Conservation (phyloP, 306 rosid species). For the Dryas alaskensis region DNA sequence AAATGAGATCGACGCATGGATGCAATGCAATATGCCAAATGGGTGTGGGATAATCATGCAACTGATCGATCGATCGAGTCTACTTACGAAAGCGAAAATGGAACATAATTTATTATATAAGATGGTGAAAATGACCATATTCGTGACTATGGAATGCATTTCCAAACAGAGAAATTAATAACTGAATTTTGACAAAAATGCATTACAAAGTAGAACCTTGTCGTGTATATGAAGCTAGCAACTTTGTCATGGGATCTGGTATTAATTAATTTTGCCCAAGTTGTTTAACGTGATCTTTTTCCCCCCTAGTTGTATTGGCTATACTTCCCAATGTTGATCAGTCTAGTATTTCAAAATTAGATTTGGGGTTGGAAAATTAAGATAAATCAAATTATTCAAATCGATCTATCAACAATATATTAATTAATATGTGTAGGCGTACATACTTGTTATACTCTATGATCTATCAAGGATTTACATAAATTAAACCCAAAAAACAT, state of each 20-base stretch:
- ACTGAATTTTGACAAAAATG: background rate
- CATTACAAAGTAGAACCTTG: background rate
- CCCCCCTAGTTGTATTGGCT: background rate
- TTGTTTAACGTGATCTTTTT: background rate
- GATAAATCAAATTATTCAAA: too few relatives aligned
- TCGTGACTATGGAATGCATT: background rate
- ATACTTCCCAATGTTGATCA: background rate
- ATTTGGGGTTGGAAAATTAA: too few relatives aligned
- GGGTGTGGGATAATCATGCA: background rate
- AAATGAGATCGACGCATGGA: background rate
- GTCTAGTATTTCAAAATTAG: too few relatives aligned
- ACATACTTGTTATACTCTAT: too few relatives aligned
- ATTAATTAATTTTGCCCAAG: background rate
- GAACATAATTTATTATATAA: too few relatives aligned
- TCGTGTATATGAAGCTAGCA: conserved; percentile 17
- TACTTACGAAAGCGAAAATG: background rate
- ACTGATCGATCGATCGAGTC: background rate
- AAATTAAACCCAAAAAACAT: too few relatives aligned
- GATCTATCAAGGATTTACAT: too few relatives aligned
- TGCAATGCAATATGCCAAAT: background rate
- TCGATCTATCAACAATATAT: background rate
- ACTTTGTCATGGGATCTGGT: background rate
- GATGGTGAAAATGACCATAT: background rate
- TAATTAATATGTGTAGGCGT: too few relatives aligned
- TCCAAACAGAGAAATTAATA: background rate